Evolutionary conservation across 371 early-diverging fungal species (phyloP).

Genomic region (Rhizomucor miehei): DNA sequence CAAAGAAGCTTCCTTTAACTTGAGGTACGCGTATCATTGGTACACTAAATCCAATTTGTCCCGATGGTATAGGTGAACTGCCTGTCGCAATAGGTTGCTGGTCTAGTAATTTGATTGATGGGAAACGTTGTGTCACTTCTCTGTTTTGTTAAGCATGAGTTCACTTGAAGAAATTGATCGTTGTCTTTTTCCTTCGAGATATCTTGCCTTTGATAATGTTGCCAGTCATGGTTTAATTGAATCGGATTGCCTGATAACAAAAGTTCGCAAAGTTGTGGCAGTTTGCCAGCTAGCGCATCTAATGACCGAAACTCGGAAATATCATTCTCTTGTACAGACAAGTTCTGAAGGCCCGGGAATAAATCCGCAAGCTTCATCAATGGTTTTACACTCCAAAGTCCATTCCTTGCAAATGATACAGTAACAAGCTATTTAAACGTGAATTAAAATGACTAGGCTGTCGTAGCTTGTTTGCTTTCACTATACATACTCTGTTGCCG

Average conservation of each 20-base stretch:
- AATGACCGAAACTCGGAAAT: conserved; percentile 47
- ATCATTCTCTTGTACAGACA: conserved; percentile 58
- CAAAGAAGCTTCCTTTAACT: conserved; percentile 23
- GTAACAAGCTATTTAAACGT: conserved; percentile 49
- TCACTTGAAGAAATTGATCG: too few relatives aligned
- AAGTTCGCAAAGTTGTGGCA: conserved; percentile 46
- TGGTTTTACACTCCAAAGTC: conserved; percentile 40
- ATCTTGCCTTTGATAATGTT: conserved; percentile 16
- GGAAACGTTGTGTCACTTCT: conserved; percentile 33
- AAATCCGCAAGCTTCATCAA: conserved; percentile 35
- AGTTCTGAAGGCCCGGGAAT: conserved; percentile 51
- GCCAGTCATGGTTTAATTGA: conserved; percentile 19
- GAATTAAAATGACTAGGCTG: not conserved
- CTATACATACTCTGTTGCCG: conserved; percentile 37
- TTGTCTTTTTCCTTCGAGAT: not conserved
- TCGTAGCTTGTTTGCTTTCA: not conserved
- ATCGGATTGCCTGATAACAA: conserved; percentile 57
- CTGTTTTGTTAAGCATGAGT: conserved; percentile 6
- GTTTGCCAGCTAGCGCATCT: conserved; percentile 38
- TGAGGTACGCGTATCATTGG: conserved; percentile 6
- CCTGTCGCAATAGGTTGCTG: conserved; percentile 7
- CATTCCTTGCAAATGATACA: conserved; percentile 52
- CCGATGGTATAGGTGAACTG: conserved; percentile 8
- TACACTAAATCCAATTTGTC: conserved; percentile 9
- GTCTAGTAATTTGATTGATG: conserved; percentile 41